These are phyloP conservation scores for Parmelia sp. DNA, from an alignment of 495 filamentous ascomycete species.

Conservation along the genomic window DNA sequence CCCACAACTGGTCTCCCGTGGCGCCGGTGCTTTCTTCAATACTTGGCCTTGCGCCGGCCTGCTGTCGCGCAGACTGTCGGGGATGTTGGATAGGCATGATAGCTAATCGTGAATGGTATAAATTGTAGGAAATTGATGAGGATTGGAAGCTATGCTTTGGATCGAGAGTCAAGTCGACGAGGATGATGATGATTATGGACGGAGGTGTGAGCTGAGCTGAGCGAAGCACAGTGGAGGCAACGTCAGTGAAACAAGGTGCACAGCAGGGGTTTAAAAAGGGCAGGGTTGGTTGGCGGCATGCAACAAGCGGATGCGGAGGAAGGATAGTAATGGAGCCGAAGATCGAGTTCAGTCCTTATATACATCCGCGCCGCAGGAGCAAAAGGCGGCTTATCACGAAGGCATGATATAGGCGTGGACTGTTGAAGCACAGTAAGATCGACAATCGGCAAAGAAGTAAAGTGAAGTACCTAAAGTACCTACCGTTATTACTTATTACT, in stretches of 20 bases:
- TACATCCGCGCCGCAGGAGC: constrained; percentile 15
- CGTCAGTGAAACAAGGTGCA: not conserved
- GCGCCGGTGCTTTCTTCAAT: constrained; percentile 18
- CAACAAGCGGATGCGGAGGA: constrained; percentile 1
- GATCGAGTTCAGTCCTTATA: constrained; percentile 12
- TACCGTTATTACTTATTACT: too few species aligned
- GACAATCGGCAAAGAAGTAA: constrained; percentile 5
- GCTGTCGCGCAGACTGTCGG: constrained; percentile 9
- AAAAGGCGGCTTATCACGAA: constrained; percentile 12
- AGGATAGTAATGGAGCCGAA: not conserved
- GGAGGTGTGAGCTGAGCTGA: not conserved
- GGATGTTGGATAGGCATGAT: constrained; percentile 22
- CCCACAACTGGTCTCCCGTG: constrained; percentile 22
- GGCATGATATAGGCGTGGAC: not conserved
- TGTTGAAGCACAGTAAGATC: constrained; percentile 5
- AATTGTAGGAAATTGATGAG: not conserved
- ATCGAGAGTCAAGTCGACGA: not conserved
- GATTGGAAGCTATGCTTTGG: not conserved
- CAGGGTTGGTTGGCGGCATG: constrained; percentile 1
- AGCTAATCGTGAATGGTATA: not conserved
- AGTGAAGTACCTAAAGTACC: too few species aligned
- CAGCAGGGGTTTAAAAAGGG: not conserved
- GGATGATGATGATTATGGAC: not conserved
- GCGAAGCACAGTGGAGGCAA: too few species aligned
- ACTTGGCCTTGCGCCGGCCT: constrained; percentile 6